These are phyloP conservation scores for Ganoderma lingzhi DNA, from an alignment of 1,284 basidiomycete genomes.

Conservation along the genomic window DNA sequence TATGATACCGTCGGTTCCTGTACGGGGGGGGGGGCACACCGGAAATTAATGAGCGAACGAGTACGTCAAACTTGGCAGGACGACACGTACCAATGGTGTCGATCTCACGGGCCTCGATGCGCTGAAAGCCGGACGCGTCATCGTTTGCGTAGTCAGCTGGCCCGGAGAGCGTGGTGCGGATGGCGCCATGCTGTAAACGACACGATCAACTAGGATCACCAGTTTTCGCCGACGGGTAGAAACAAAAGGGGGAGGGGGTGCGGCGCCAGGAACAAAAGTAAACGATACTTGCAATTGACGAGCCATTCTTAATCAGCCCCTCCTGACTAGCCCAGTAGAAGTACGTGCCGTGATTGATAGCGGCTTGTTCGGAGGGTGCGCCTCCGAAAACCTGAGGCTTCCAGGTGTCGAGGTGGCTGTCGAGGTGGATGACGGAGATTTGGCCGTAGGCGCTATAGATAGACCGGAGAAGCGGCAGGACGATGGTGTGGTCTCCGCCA, in stretches of 20 bases:
- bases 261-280: constrained; percentile 37
- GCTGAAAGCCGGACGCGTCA: constrained; percentile 69
- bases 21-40: background rate
- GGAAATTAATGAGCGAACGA: constrained; percentile 1
- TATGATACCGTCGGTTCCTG: constrained; percentile 73
- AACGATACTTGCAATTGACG: constrained; percentile 80
- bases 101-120: constrained; percentile 81
- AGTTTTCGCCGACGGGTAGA: constrained; percentile 29
- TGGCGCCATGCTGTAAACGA: constrained; percentile 75
- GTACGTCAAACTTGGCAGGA: constrained; percentile 4
- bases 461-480: constrained; percentile 69
- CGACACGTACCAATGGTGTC: constrained; percentile 66
- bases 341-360: constrained; percentile 80
- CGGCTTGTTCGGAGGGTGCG: constrained; percentile 69
- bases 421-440: constrained; percentile 83
- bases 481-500: constrained; percentile 84
- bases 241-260: constrained; percentile 26
- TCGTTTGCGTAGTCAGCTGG: constrained; percentile 78
- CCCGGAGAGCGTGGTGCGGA: constrained; percentile 77
- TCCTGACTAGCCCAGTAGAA: constrained; percentile 83
- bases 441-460: constrained; percentile 74
- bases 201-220: constrained; percentile 77
- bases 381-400: constrained; percentile 77
- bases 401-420: constrained; percentile 79
- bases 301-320: constrained; percentile 77